These are phyloP conservation scores for Caloboletus firmus DNA, from an alignment of 1,284 basidiomycete genomes.

Conservation along the genomic window DNA sequence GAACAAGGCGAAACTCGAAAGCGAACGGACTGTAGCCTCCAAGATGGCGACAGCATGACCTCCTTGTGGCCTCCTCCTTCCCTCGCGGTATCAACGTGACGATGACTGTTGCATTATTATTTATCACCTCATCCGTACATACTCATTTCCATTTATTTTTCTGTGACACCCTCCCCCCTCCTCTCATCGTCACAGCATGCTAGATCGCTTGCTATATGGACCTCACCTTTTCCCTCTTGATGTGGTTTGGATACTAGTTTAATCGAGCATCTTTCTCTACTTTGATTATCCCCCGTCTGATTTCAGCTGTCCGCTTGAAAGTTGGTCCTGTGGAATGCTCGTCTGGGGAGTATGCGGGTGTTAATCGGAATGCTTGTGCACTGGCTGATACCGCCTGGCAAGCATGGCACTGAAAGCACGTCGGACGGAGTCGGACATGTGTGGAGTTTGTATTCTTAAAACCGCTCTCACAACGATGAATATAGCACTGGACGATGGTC, in stretches of 20 bases:
- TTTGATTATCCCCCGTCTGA: not conserved
- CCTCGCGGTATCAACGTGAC: conserved; percentile 26
- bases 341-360: not conserved
- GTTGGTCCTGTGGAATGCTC: not conserved
- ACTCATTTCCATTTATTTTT: conserved; percentile 11
- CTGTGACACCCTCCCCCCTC: conserved; percentile 11
- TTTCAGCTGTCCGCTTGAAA: not conserved
- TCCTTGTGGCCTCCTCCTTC: conserved; percentile 11
- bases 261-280: conserved; percentile 17
- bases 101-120: conserved; percentile 30
- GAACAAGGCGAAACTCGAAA: conserved; percentile 83
- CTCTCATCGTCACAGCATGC: conserved; percentile 12
- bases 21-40: conserved; percentile 79
- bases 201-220: conserved; percentile 25
- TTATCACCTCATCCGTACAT: conserved; percentile 29
- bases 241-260: conserved; percentile 21
- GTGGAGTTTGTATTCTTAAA: not conserved
- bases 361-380: not conserved
- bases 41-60: conserved; percentile 78
- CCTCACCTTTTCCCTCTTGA: not conserved
- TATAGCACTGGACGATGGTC: not conserved
- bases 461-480: not conserved
- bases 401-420: too few species aligned
- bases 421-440: conserved; percentile 1
- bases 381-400: too few species aligned